A percentile compares a stretch with the other conserved stretches of the same genome.
These are phyloP conservation scores for Scedosporium boydii DNA, from an alignment of 2,329 filamentous ascomycete species.

Conservation along the genomic window DNA sequence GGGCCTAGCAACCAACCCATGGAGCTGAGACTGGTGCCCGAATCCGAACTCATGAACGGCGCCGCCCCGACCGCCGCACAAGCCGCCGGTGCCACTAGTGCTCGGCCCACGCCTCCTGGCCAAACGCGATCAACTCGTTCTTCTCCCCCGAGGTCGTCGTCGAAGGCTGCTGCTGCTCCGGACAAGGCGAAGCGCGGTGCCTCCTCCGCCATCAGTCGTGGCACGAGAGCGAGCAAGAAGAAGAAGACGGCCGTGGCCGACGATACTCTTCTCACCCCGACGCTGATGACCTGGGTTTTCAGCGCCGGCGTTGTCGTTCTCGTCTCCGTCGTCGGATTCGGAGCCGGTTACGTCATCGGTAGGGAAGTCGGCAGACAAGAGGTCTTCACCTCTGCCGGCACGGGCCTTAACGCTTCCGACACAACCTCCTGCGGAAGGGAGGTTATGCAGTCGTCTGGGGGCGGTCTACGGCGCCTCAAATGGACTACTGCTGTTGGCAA, in stretches of 20 bases:
- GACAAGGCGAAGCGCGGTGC: constrained; percentile 34
- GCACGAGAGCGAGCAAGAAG: constrained; percentile 26
- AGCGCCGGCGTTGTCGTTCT: constrained; percentile 59
- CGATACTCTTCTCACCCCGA: constrained; percentile 43
- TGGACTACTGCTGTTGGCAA: constrained; percentile 42
- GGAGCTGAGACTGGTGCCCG: constrained; percentile 49
- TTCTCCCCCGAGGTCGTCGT: constrained; percentile 21
- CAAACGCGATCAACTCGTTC: constrained; percentile 15
- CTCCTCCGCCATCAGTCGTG: constrained; percentile 17
- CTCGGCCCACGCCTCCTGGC: constrained; percentile 13
- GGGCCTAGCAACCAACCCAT: constrained; percentile 43
- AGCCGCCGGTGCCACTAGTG: constrained; percentile 8
- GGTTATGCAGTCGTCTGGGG: constrained; percentile 41
- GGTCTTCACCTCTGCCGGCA: constrained; percentile 30
- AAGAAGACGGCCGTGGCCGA: constrained; percentile 44
- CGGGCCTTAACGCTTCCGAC: constrained; percentile 34
- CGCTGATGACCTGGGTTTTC: constrained; percentile 54
- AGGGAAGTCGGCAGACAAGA: constrained; percentile 57
- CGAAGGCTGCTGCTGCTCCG: constrained; percentile 14
- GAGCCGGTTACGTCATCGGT: constrained; percentile 59
- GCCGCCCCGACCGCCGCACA: constrained; percentile 9
- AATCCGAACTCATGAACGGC: constrained; percentile 46
- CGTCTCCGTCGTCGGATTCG: constrained; percentile 59
- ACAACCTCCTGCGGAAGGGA: constrained; percentile 42
- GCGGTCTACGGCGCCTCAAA: constrained; percentile 41